Evolutionary conservation across 495 filamentous ascomycete species (phyloP).

Genomic region (Hypoxylon cercidicola): DNA sequence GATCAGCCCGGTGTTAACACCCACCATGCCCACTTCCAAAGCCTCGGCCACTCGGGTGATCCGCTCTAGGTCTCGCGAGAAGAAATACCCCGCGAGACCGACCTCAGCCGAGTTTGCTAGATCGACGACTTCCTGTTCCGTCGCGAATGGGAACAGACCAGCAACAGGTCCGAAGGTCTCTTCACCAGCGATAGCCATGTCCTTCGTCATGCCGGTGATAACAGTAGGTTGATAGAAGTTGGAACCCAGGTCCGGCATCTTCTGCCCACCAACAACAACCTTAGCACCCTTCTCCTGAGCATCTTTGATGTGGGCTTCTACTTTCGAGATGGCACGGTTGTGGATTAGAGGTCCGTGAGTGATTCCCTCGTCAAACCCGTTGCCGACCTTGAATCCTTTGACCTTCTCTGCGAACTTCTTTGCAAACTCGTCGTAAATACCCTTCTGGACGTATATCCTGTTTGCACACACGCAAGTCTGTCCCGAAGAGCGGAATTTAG

Average conservation of each 20-base stretch:
- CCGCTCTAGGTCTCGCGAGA: conserved; percentile 75
- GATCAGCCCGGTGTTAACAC: conserved; percentile 84
- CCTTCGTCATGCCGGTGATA: conserved; percentile 78
- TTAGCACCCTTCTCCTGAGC: conserved; percentile 78
- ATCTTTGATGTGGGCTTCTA: conserved; percentile 79
- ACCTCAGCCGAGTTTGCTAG: conserved; percentile 81
- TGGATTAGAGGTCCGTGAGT: conserved; percentile 90
- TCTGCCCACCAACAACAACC: conserved; percentile 75
- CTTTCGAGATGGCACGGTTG: conserved; percentile 76
- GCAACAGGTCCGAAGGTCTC: conserved; percentile 93
- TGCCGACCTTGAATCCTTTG: conserved; percentile 78
- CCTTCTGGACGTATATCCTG: conserved; percentile 82
- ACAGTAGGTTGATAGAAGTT: conserved; percentile 90
- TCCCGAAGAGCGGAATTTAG: conserved; percentile 87
- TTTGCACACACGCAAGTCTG: conserved; percentile 95
- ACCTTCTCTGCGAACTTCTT: conserved; percentile 77
- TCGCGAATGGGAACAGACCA: conserved; percentile 82
- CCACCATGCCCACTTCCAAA: conserved; percentile 91
- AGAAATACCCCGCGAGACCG: conserved; percentile 89
- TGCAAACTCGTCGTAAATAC: conserved; percentile 81
- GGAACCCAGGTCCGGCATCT: conserved; percentile 67
- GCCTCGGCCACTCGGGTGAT: conserved; percentile 82
- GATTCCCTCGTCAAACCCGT: conserved; percentile 73
- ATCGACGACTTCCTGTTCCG: conserved; percentile 83
- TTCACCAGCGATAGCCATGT: conserved; percentile 81